Percentiles rank a stretch among this genome's conserved stretches.
Evolutionary conservation across 768 basidiomycete species (phyloP).

Genomic region (Infundibulicybe gibba): DNA sequence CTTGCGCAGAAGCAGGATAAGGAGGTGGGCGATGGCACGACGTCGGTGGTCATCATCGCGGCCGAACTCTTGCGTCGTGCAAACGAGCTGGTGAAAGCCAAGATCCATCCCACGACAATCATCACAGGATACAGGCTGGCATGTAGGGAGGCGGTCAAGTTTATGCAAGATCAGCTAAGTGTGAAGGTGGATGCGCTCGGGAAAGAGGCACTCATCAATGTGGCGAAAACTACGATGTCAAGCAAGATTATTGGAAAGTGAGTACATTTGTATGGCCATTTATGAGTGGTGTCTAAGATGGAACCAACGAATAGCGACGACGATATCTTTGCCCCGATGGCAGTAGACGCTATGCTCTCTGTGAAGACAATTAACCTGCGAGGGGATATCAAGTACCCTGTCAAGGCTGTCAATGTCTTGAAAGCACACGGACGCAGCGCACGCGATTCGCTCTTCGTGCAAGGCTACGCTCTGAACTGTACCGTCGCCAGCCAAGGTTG

Average conservation of each 20-base stretch:
- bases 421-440: conserved; percentile 98
- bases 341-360: conserved; percentile 97
- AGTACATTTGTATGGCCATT: conserved; percentile 25
- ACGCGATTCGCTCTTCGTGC: conserved; percentile 90
- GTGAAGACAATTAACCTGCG: conserved; percentile 92
- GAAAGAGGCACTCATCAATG: conserved; percentile 88
- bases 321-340: conserved; percentile 97
- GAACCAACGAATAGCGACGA: conserved; percentile 67
- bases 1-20: conserved; percentile 99
- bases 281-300: not conserved
- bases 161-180: conserved; percentile 96
- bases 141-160: conserved; percentile 95
- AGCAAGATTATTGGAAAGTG: conserved; percentile 98
- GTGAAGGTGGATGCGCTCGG: conserved; percentile 93
- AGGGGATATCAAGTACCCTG: conserved; percentile 97
- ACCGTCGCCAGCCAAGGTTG: conserved; percentile 97
- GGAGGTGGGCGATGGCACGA: conserved; percentile 99
- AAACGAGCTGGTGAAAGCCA: conserved; percentile 96
- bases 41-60: conserved; percentile 96
- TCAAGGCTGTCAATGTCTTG: conserved; percentile 97
- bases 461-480: conserved; percentile 97
- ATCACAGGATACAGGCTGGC: conserved; percentile 98
- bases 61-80: conserved; percentile 96
- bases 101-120: conserved; percentile 98
- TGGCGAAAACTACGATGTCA: conserved; percentile 97